These are phyloP conservation scores for Serpula lacrymans DNA, from an alignment of 768 basidiomycete genomes.

Conservation along the genomic window DNA sequence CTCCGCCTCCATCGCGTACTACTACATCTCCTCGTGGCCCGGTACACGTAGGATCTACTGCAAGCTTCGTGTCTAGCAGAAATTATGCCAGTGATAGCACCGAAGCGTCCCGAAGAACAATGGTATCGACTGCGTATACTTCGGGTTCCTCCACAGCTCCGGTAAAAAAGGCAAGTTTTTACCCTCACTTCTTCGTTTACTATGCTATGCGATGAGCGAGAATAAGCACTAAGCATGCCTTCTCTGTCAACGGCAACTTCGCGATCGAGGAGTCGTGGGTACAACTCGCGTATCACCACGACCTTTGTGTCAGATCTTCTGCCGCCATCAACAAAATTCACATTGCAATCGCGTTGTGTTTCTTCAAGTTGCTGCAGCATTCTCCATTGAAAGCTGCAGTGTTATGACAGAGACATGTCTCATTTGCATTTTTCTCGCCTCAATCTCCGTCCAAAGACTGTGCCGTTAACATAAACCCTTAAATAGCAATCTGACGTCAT, in stretches of 20 bases:
- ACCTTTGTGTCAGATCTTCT: too few species aligned
- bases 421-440: background rate
- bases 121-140: constrained; percentile 18
- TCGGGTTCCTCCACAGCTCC: constrained; percentile 21
- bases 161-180: constrained; percentile 18
- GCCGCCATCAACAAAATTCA: too few species aligned
- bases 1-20: constrained; percentile 10
- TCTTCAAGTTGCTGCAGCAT: too few species aligned
- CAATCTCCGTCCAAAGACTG: constrained; percentile 3
- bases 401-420: too few species aligned
- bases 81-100: constrained; percentile 11
- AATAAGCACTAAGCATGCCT: too few species aligned
- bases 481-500: constrained; percentile 28
- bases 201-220: too few species aligned
- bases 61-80: constrained; percentile 15
- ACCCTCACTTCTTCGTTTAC: too few species aligned
- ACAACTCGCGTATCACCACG: too few species aligned
- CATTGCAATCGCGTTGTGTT: too few species aligned
- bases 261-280: too few species aligned
- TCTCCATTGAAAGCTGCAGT: too few species aligned
- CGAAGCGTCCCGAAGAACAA: constrained; percentile 25
- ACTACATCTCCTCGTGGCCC: constrained; percentile 11
- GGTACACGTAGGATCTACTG: constrained; percentile 18
- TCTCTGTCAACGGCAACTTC: too few species aligned
- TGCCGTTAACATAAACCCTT: constrained; percentile 6